Evolutionary conservation across 345 rosid genomes (phyloP).

Genomic region (Syzygium oleosum): DNA sequence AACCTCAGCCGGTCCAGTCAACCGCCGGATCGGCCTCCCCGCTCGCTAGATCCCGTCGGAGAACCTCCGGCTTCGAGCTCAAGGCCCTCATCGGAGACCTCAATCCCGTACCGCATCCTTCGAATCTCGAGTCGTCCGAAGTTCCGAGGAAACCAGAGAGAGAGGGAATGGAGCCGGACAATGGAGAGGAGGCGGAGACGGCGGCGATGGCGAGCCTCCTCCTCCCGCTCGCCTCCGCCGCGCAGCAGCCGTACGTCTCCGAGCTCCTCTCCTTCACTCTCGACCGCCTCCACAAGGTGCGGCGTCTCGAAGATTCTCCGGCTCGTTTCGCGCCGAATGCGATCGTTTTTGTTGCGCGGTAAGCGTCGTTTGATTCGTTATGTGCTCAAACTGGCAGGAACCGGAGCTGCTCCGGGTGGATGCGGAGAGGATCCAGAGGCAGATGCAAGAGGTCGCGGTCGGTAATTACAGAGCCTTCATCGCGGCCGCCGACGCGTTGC

Average conservation of each 20-base stretch:
- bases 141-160: neutral
- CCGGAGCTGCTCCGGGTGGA: slow-evolving; percentile 96
- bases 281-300: slow-evolving; percentile 95
- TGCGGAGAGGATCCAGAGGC: slow-evolving; percentile 90
- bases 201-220: slow-evolving; percentile 28
- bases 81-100: neutral
- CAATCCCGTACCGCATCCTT: neutral
- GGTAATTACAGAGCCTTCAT: slow-evolving; percentile 93
- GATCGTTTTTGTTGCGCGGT: neutral
- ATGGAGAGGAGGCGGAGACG: slow-evolving; percentile 25
- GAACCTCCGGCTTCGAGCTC: neutral
- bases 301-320: neutral
- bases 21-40: neutral
- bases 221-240: slow-evolving; percentile 70
- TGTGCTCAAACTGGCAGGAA: slow-evolving; percentile 31
- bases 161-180: neutral
- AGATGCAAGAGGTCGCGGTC: slow-evolving; percentile 98
- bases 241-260: slow-evolving; percentile 90
- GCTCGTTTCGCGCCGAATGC: neutral
- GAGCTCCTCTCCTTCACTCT: slow-evolving; percentile 99
- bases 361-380: neutral
- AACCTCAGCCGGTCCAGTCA: neutral
- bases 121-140: neutral
- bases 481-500: slow-evolving; percentile 86
- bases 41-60: neutral